Evolutionary conservation across 164 flowering plant species (phyloP).

Genomic region (Platanus orientalis): DNA sequence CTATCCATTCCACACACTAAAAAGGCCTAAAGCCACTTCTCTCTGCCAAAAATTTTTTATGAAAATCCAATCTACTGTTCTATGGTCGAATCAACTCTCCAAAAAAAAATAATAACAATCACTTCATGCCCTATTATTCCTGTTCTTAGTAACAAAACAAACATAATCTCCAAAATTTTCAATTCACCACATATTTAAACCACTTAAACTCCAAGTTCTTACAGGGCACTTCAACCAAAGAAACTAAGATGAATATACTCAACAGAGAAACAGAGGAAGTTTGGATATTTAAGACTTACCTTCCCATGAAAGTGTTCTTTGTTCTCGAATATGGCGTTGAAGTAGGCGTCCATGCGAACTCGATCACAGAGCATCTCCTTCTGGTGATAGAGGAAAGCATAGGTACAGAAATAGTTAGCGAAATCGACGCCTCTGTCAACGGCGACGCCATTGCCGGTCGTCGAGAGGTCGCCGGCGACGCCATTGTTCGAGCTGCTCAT

Average conservation of each 20-base stretch:
- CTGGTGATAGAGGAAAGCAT: slow-evolving; percentile 91
- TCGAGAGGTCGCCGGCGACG: slow-evolving; percentile 25
- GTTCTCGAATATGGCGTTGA: slow-evolving; percentile 69
- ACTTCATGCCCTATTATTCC: background rate
- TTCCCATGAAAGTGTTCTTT: slow-evolving; percentile 73
- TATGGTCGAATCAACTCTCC: no score
- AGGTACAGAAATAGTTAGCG: slow-evolving; percentile 97
- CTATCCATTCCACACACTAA: no score
- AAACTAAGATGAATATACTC: background rate
- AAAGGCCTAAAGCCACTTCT: no score
- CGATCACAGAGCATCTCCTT: slow-evolving; percentile 96
- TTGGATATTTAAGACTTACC: slow-evolving; percentile 30
- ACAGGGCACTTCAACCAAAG: background rate
- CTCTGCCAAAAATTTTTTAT: no score
- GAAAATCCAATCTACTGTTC: no score
- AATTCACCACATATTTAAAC: no score
- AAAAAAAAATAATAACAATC: no score
- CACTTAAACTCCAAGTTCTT: no score
- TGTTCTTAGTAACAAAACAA: background rate
- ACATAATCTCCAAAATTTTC: background rate
- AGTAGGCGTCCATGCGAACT: slow-evolving; percentile 96
- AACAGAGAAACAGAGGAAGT: background rate
- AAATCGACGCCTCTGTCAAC: slow-evolving; percentile 93
- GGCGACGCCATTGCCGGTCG: slow-evolving; percentile 15
- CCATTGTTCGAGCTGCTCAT: slow-evolving; percentile 48